Base-by-base conservation (phyloP, 2,329 filamentous ascomycete species). In the Curvularia hawaiiensis region DNA sequence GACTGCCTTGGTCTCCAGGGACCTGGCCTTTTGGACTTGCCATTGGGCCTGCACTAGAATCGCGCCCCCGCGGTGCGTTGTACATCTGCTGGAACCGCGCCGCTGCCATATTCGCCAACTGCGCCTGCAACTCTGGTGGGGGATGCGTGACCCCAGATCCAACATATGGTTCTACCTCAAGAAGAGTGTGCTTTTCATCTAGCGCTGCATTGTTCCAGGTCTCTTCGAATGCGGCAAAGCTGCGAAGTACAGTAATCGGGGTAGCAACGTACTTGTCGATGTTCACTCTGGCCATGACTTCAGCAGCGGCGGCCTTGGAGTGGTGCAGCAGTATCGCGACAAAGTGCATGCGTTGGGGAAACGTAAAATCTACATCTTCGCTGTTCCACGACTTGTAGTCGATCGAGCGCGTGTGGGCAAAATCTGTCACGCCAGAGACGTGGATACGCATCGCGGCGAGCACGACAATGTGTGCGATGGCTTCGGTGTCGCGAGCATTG, bases 311-410 rank as follows among this genome's bases (percentile, higher is more conserved):
- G 2, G 46, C 28, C 28, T 59, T 59, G 14, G 43, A 50, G 18
- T 55, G 56, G n/a, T 14, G 14, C 4, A 59, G 20, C 12, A 59
- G 43, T 0, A 24, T 28, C 1, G 41, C 41, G 1, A 59, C 16
- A 3, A 56, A 56, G 14, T 56, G 47, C 0, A 59, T 56, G 16
- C 56, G 56, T 22, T 59, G 52, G 3, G 47, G 35, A 8, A 59
- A 59, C 5, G 52, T 55, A 4, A 51, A 55, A 7, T 47, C 33
- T n/a, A 40, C 14, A 1, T 59, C 56, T 22, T 51, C 52, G 1
- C 20, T 24, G 22, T 51, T 40, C 2, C 47, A 39, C n/a, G 46
- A 39, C 2, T 20, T 43, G 20, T 51, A 48, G 12, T 51, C 39
- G 3, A 24, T 1, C 10, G 47, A 41, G 3, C 35, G 52, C 12